Percentiles rank a stretch among this genome's conserved stretches.
These are phyloP conservation scores for Globomyces pollinis-pini DNA, from an alignment of 192 early-diverging fungal species.

Conservation along the genomic window DNA sequence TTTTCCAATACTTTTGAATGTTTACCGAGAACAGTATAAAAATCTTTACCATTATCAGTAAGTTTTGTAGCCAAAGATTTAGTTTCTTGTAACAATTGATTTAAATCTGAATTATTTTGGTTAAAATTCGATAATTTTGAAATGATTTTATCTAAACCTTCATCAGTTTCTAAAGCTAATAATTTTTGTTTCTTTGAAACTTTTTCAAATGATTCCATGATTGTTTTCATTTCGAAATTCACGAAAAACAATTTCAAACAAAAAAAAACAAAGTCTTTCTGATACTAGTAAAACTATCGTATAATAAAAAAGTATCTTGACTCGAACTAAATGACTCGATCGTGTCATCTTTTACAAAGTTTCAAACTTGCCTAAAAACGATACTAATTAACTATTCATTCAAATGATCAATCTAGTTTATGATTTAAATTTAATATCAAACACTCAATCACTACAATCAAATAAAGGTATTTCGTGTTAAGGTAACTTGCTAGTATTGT, in stretches of 20 bases:
- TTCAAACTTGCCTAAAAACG: too few species aligned
- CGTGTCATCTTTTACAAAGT: too few species aligned
- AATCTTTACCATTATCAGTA: conserved; percentile 18
- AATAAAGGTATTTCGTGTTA: too few species aligned
- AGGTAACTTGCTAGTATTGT: too few species aligned
- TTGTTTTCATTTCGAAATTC: conserved; percentile 46
- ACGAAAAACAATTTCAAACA: neutral
- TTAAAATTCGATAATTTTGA: conserved; percentile 18
- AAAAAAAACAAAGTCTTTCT: neutral
- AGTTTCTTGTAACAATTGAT: conserved; percentile 1
- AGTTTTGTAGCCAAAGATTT: conserved; percentile 7
- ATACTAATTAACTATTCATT: too few species aligned
- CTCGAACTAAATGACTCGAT: too few species aligned
- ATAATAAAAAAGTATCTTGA: neutral
- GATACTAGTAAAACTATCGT: neutral
- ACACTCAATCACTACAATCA: too few species aligned
- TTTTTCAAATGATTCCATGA: conserved; percentile 58
- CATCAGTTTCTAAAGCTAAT: conserved; percentile 34
- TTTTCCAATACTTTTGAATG: conserved; percentile 30
- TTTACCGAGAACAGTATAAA: conserved; percentile 13
- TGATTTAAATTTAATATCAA: too few species aligned
- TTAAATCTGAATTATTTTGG: conserved; percentile 17
- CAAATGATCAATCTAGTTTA: too few species aligned
- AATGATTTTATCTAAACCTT: conserved; percentile 38
- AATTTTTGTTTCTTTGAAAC: conserved; percentile 55